phyloP scores from a whole-genome alignment of 495 filamentous ascomycete genomes.

The Astrothelium macrocarpum region DNA sequence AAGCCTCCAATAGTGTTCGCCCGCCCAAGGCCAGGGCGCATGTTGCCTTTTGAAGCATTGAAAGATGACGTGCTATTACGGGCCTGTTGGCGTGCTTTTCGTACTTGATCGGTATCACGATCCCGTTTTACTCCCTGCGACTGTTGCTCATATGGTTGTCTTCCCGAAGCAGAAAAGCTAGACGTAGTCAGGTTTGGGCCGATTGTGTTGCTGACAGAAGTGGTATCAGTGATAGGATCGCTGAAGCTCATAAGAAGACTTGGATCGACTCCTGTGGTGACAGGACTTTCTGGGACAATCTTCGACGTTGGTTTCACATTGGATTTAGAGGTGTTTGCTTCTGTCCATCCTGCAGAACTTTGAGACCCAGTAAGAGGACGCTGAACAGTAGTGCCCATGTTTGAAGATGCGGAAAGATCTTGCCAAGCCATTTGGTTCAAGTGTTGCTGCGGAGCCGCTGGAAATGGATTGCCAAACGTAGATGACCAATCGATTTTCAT shows the following conservation, averaged over 20 bases:
- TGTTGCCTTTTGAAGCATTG: conserved; percentile 11
- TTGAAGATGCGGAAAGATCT: neutral
- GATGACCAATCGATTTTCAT: conserved; percentile 24
- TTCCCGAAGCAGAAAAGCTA: conserved; percentile 5
- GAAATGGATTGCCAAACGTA: conserved; percentile 28
- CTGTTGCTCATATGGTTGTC: conserved; percentile 27
- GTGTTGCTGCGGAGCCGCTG: conserved; percentile 19
- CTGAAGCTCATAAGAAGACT: conserved; percentile 28
- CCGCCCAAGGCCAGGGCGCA: conserved; percentile 18
- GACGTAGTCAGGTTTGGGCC: conserved; percentile 8
- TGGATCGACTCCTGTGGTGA: conserved; percentile 24
- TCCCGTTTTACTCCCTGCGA: conserved; percentile 21
- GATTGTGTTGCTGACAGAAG: neutral
- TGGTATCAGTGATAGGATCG: conserved; percentile 8
- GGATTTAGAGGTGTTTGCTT: neutral
- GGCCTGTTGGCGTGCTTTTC: conserved; percentile 18
- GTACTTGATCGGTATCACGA: conserved; percentile 15
- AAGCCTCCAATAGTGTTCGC: conserved; percentile 29
- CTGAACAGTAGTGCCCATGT: neutral
- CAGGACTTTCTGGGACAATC: conserved; percentile 10
- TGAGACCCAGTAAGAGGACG: conserved; percentile 5
- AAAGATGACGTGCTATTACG: conserved; percentile 21
- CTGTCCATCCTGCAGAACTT: neutral
- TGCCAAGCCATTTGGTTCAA: conserved; percentile 11
- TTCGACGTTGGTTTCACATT: conserved; percentile 16